phyloP scores from a whole-genome alignment of 495 filamentous ascomycete species.

The Aspergillus affinis region DNA sequence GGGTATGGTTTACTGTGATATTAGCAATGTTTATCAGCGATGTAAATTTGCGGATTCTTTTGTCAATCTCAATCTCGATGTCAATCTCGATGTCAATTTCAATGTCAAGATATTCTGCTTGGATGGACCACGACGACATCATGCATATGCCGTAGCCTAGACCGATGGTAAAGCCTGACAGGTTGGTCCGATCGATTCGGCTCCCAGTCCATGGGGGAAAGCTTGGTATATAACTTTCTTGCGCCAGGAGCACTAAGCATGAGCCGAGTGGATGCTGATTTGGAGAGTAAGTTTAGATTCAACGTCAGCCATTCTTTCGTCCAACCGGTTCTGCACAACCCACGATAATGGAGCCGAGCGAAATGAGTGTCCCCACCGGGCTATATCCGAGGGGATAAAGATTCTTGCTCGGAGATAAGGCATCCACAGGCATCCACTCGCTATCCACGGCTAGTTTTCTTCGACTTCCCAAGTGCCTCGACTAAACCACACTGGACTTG shows the following conservation, averaged over 20 bases:
- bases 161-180: neutral
- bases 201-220: no score
- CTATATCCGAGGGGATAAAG: slow-evolving; percentile 2
- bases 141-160: neutral
- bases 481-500: no score
- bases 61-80: neutral
- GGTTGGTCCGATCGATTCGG: no score
- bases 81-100: neutral
- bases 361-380: neutral
- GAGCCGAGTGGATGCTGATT: no score
- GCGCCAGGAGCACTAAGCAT: neutral
- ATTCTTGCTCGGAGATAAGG: slow-evolving; percentile 5
- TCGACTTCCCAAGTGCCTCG: neutral
- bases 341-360: neutral
- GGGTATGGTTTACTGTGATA: neutral
- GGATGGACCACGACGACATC: no score
- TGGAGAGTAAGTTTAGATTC: no score
- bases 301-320: neutral
- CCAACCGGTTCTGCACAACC: neutral
- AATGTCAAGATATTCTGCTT: neutral
- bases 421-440: slow-evolving; percentile 6
- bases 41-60: neutral
- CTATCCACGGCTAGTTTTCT: slow-evolving; percentile 1
- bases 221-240: neutral
- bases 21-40: neutral